phyloP scores from a whole-genome alignment of 495 filamentous ascomycete species.

The Xylaria curta region DNA sequence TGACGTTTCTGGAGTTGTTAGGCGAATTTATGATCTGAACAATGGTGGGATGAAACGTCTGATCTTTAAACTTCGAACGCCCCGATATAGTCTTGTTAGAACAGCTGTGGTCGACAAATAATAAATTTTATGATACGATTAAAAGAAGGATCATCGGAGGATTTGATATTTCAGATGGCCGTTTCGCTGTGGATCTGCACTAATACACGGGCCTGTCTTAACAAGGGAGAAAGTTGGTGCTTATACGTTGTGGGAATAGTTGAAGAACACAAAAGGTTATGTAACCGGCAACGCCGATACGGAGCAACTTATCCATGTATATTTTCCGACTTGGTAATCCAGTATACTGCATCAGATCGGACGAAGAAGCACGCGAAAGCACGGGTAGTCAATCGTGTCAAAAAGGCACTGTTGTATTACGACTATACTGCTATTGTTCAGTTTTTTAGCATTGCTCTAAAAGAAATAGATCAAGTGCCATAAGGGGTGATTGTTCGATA shows the following conservation, averaged over 20 bases:
- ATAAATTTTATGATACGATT: neutral
- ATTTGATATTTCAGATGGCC: neutral
- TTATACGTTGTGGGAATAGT: neutral
- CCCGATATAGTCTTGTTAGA: neutral
- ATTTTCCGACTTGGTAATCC: neutral
- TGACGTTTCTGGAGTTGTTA: neutral
- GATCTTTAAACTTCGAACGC: constrained; percentile 3
- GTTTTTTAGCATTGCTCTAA: neutral
- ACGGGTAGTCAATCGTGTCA: neutral
- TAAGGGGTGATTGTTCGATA: neutral
- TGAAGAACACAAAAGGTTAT: neutral
- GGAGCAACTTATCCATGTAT: neutral
- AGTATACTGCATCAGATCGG: neutral
- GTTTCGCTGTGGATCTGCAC: neutral
- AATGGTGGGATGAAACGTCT: constrained; percentile 9
- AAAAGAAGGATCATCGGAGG: neutral
- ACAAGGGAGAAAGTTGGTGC: neutral
- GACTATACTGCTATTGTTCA: neutral
- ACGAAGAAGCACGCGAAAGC: neutral
- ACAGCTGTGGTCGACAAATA: neutral
- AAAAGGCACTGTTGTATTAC: neutral
- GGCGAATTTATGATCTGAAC: neutral
- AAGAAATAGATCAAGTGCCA: constrained; percentile 12
- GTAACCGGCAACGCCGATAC: neutral
- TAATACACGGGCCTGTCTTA: neutral